Evolutionary conservation across 192 early-diverging fungal species (phyloP), one percentile per base, ranked within the genome.

Genomic region (Dimargaris xerosporica): DNA sequence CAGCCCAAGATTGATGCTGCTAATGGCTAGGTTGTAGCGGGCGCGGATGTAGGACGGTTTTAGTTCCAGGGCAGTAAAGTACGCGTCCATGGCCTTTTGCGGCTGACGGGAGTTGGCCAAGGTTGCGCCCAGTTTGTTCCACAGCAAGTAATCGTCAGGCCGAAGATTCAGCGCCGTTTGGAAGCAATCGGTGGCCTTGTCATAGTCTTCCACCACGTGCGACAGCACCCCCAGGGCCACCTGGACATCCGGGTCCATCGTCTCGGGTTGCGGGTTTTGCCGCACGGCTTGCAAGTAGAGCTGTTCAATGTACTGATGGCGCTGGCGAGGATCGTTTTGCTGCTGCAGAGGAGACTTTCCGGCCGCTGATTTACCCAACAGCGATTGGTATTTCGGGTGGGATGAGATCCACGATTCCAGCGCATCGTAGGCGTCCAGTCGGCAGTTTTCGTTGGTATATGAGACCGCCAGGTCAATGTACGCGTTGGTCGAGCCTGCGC

Each of bases 181-280:
- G 76, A 99, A 99, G 69, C 96, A 99, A 67, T 99, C 96, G 10
- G 94, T 78, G 0, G 96, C 94, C 78, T 99, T 99, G 56, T 85
- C 78, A 61, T 94, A 96, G 68, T 99, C 94, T 28, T 85, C 75
- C 13, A 85, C 85, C 23, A 91, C 85, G 76, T 99, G 92, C 73
- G 95, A 99, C 50, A 99, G 69, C 3, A 99, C 84, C 6, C 96
- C 96, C 10, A 99, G 78, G 1, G 87, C 94, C 45, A 93, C 78
- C 73, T 99, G 96, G 0, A 98, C 88, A 66, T 93, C 88, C 0
- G 91, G 75, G 67, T 99, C 96, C 67, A 92, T 62, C 29, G 90
- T 77, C n/a, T 76, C n/a, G 10, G 21, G 12, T 44, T 26, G 83
- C 21, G 77, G 73, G 17, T 65, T 67, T 11, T 66, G 66, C 39